Base-by-base conservation (phyloP, 106 monocot species). In the Hemerocallis citrina region DNA sequence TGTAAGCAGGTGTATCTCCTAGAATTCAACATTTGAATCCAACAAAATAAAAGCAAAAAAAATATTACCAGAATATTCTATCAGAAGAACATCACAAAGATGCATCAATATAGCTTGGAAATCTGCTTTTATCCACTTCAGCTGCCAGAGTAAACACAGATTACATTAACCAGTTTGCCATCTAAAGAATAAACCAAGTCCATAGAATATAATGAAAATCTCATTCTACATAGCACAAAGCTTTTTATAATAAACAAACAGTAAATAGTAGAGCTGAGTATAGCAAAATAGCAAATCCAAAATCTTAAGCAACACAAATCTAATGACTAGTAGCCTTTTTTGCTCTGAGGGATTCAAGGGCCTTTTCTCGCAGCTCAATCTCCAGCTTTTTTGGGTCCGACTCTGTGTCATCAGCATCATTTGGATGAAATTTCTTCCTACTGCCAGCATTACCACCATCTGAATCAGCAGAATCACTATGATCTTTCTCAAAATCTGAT, bases 271-370 rank as follows among this genome's bases (percentile, higher is more conserved):
- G 30, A 31, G 10, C 1, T 36, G 24, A 20, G 52, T 32, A 65
- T 31, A 49, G 27, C 34, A 44, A 14, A 29, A 41, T 24, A 23
- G 34, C 5, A 22, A 50, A 7, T 25, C 33, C 9, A 68, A 48
- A 56, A 47, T 63, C 35, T 47, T 43, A 28, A 38, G 37, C 41
- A 33, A 36, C 5, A 59, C 28, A 37, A 67, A 75, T 41, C 77
- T 75, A 98, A 69, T 75, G 68, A 68, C 61, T 76, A 27, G 75
- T 72, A 56, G 77, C 79, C 56, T 85, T 99, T 71, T 88, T 99
- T 22, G 92, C 92, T 70, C 92, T 74, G 34, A 92, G 74, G 62
- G 88, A 85, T 57, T 88, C 77, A 23, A 99, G 82, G 48, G 98
- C 98, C 68, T 80, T 98, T 48, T 85, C 77, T 46, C 87, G 75